Percentiles rank a stretch among this genome's conserved stretches.
Conservation (phyloP, 208 protist genomes). For the Lotmaria passim region DNA sequence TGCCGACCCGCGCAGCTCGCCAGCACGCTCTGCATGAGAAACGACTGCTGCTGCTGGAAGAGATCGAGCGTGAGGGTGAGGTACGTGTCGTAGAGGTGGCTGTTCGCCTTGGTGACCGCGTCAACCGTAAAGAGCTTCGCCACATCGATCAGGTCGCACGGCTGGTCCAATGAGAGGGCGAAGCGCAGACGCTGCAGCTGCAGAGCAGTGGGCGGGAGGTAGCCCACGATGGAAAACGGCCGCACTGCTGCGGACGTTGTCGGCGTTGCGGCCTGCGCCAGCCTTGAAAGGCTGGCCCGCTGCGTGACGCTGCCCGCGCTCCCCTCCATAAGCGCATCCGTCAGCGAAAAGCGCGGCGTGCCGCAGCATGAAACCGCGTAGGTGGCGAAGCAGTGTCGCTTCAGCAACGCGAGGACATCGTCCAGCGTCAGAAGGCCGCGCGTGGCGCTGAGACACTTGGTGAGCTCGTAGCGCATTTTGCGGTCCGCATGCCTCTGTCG, state of each 20-base stretch:
- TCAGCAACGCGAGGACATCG: conserved; percentile 53
- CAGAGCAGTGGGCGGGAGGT: conserved; percentile 51
- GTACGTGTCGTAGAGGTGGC: conserved; percentile 86
- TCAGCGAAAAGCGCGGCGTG: conserved; percentile 60
- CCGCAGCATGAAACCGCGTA: conserved; percentile 84
- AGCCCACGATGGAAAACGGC: conserved; percentile 53
- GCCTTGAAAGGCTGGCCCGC: neutral
- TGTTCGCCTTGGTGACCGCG: conserved; percentile 47
- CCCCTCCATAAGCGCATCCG: conserved; percentile 38
- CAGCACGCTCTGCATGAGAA: conserved; percentile 60
- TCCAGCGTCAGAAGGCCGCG: conserved; percentile 67
- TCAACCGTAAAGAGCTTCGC: conserved; percentile 69
- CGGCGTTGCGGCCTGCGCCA: neutral
- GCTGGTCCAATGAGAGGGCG: conserved; percentile 83
- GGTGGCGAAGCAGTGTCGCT: conserved; percentile 73
- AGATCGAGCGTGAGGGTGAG: conserved; percentile 71
- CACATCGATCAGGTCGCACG: conserved; percentile 52
- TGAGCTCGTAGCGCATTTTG: conserved; percentile 16
- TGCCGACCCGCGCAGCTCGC: conserved; percentile 47
- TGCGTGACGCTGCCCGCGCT: neutral
- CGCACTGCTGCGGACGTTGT: conserved; percentile 7
- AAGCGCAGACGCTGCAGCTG: conserved; percentile 79
- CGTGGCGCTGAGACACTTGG: conserved; percentile 45
- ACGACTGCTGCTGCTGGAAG: conserved; percentile 72
- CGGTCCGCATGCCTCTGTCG: conserved; percentile 26